Evolutionary conservation across 1,284 basidiomycete species (phyloP), one percentile per base, ranked within the genome.

Genomic region (Athelia sp.): DNA sequence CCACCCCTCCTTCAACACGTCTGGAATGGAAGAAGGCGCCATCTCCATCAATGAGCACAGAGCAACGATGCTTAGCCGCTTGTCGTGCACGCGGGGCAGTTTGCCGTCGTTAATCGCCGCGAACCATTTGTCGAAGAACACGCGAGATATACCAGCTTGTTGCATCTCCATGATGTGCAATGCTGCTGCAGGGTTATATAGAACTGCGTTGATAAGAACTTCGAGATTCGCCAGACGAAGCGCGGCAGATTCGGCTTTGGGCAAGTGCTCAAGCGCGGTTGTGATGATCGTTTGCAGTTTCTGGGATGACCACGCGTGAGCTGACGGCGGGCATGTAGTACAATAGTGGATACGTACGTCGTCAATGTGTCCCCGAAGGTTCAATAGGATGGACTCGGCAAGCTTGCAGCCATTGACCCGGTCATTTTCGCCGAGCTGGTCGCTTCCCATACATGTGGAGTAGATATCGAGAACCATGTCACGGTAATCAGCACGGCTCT

Each of bases 41-140:
- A 90, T 69, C 64, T 90, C 86, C 61, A 93, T 71, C 50, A 92
- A 64, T 35, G 82, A 80, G 55, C 83, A 89, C 52, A 95, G 69
- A 9, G 91, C 82, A 51, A 90, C 65, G 46, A 93, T 79, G 53
- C 81, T 82, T 50, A 96, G 73, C 66, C 90, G 93, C 78, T 93
- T 93, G 67, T 95, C 92, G 64, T 96, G 91, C 34, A 95, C 90
- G n/a, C 91, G 79, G 2, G 87, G 88, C 42, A 93, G 74, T 45
- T 75, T 78, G 24, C 74, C 70, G 19, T 82, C 73, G 50, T 79
- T 81, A 63, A 93, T 87, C 14, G 81, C 78, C 8, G 67, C 76
- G 58, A 91, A 90, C 86, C 90, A 93, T 54, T 74, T 75, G 58
- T 89, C 81, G 62, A 96, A 93, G 73, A 95, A 90, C 15, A 66